Conservation (phyloP, 345 rosid genomes). For the Eucalyptus virginea region DNA sequence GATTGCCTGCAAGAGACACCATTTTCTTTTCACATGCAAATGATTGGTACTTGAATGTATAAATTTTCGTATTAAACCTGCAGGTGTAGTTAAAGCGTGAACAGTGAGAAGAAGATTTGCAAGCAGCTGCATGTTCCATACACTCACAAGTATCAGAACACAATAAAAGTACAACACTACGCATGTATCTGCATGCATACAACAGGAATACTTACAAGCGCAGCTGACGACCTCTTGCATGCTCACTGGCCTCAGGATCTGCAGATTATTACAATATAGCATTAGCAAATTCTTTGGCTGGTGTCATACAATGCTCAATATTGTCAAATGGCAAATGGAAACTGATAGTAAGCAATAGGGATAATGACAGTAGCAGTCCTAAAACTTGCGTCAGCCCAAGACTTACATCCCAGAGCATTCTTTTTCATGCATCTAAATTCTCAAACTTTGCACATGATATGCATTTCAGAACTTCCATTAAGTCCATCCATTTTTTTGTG, state of each 20-base stretch:
- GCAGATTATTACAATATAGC: slow-evolving; percentile 10
- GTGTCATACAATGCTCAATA: neutral
- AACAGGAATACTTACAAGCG: slow-evolving; percentile 55
- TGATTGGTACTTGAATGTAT: neutral
- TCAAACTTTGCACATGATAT: neutral
- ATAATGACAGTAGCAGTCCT: neutral
- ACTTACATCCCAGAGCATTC: neutral
- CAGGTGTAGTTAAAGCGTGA: neutral
- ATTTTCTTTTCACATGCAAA: neutral
- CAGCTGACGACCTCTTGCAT: slow-evolving; percentile 74
- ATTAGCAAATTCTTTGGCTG: neutral
- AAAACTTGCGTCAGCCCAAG: neutral
- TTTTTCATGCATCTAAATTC: neutral
- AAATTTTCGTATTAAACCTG: neutral
- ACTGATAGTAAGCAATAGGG: neutral
- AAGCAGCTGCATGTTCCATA: neutral
- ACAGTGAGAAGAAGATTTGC: neutral
- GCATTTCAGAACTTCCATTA: neutral
- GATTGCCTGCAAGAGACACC: neutral
- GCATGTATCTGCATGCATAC: neutral
- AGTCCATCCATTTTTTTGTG: neutral
- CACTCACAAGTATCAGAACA: neutral
- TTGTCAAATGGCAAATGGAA: neutral
- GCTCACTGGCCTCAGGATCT: slow-evolving; percentile 75
- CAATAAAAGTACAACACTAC: neutral